Percentiles rank a stretch among this genome's conserved stretches.
phyloP scores from a whole-genome alignment of 192 early-diverging fungal species.

The Mortierella hygrophila region DNA sequence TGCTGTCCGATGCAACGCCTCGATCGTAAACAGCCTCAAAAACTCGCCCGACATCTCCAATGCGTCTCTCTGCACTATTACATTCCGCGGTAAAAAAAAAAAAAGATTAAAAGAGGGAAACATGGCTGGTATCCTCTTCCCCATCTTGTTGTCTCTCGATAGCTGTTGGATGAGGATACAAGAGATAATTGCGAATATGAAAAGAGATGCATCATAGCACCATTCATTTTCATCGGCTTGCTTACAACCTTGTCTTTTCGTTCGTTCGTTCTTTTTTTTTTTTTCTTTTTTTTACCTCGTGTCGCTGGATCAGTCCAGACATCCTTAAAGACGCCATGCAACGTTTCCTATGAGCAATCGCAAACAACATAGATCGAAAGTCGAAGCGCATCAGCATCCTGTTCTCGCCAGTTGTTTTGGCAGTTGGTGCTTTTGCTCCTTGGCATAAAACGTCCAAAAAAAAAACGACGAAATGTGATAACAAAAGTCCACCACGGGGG shows the following conservation, averaged over 20 bases:
- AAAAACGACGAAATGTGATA: neutral
- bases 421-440: neutral
- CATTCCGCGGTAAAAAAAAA: neutral
- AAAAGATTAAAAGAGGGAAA: neutral
- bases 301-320: conserved; percentile 50
- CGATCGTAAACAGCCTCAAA: conserved; percentile 54
- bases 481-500: no score
- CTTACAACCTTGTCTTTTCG: no score
- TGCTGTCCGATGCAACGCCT: conserved; percentile 53
- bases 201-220: neutral
- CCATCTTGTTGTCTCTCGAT: neutral
- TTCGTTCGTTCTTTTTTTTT: no score
- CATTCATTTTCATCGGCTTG: neutral
- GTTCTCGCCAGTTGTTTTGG: neutral
- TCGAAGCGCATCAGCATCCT: no score
- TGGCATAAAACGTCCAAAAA: neutral
- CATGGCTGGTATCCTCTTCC: no score
- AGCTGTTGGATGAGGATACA: neutral
- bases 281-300: conserved; percentile 32
- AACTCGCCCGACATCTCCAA: conserved; percentile 49
- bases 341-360: conserved; percentile 43
- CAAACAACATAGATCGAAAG: neutral
- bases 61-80: conserved; percentile 48
- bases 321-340: conserved; percentile 49
- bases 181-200: no score